phyloP scores from a whole-genome alignment of 352 stramenopile genomes.

The Hyaloperonospora brassicae region DNA sequence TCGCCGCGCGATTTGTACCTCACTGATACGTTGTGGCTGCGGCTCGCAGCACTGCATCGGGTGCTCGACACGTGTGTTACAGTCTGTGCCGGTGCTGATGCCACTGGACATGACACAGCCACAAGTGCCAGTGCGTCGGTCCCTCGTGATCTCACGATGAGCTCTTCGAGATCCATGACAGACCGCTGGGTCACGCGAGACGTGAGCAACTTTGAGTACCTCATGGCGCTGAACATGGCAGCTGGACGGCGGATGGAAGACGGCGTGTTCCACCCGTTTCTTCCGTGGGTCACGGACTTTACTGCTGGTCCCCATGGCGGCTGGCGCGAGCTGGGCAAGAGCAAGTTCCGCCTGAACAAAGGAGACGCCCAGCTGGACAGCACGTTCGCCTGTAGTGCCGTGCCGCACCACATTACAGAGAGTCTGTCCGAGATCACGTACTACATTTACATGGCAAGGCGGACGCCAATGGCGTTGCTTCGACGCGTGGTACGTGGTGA shows the following conservation, averaged over 20 bases:
- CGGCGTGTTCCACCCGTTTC: slow-evolving; percentile 84
- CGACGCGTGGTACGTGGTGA: slow-evolving; percentile 82
- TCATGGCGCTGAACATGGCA: slow-evolving; percentile 88
- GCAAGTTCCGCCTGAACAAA: slow-evolving; percentile 93
- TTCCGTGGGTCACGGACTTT: slow-evolving; percentile 96
- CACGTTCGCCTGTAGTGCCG: slow-evolving; percentile 78
- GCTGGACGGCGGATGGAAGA: slow-evolving; percentile 78
- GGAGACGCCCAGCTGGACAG: slow-evolving; percentile 89
- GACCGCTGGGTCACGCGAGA: slow-evolving; percentile 85
- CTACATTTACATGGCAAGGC: slow-evolving; percentile 92
- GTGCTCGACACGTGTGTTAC: slow-evolving; percentile 8
- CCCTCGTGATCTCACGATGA: slow-evolving; percentile 13
- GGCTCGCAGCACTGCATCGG: slow-evolving; percentile 34
- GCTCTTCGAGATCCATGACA: slow-evolving; percentile 45
- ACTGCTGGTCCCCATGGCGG: slow-evolving; percentile 29
- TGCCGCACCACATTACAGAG: slow-evolving; percentile 92
- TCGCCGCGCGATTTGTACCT: slow-evolving; percentile 36
- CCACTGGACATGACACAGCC: not conserved
- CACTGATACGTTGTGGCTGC: slow-evolving; percentile 43
- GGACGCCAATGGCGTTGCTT: slow-evolving; percentile 82
- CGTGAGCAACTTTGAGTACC: slow-evolving; percentile 90
- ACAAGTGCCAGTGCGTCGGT: not conserved
- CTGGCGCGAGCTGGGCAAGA: slow-evolving; percentile 87
- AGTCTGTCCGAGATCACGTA: slow-evolving; percentile 93
- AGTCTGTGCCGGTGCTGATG: not conserved